Base-by-base conservation (phyloP, 75 land plant genomes). In the Larix kaempferi region DNA sequence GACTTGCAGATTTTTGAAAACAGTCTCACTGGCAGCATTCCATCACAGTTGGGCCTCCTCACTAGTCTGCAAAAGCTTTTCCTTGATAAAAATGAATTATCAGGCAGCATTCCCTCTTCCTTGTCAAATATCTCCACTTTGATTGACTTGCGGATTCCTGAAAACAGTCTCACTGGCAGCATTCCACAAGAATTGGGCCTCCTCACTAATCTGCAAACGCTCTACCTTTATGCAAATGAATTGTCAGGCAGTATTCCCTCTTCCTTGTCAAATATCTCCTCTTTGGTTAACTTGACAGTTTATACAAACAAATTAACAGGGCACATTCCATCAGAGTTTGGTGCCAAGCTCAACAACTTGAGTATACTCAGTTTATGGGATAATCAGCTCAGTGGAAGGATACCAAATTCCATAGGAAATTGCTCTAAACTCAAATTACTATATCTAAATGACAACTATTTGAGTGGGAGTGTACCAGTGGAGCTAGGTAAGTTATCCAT, bases 81-180 rank as follows among this genome's bases (percentile, higher is more conserved):
- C n/a, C n/a, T n/a, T n/a, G n/a, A n/a, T n/a, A n/a, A n/a, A n/a
- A n/a, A n/a, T n/a, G n/a, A n/a, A n/a, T 83, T 89, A 67, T 74
- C 79, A 22, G 94, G 93, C 16, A 15, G 39, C 11, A 89, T 93
- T 26, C 93, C 95, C 0, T 60, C 81, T 13, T 93, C 29, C 82
- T 64, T 64, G 88, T 87, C 22, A 93, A 93, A 79, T 76, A 71
- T 15, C 62, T 93, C 19, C 44, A 64, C 2, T 92, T 92, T 0
- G 49, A 44, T 35, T 59, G 90, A 2, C 92, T 90, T 1, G 60
- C 21, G 33, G 86, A 87, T 72, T 76, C 90, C 64, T 87, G 87
- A 2, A 76, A 56, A 76, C 82, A 90, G 21, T 5, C 72, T 91
- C 6, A 59, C 77, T 26, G 87, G 87, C 1, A 65, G 49, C 27